These are phyloP conservation scores for Pezicula rhizophila DNA, from an alignment of 2,329 filamentous ascomycete genomes.

Conservation along the genomic window DNA sequence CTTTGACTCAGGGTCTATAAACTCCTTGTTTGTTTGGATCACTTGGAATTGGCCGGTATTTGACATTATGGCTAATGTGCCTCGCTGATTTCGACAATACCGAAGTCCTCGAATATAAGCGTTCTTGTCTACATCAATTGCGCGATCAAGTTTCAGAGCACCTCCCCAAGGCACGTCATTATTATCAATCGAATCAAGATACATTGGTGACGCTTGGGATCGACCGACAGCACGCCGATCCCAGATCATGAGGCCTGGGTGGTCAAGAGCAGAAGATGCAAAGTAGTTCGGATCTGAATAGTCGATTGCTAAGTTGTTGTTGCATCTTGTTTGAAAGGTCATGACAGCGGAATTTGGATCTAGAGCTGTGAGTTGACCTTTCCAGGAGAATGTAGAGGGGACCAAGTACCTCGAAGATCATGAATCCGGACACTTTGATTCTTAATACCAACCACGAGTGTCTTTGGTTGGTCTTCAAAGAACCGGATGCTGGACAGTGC, in stretches of 20 bases:
- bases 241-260: conserved; percentile 72
- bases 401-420: conserved; percentile 62
- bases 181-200: conserved; percentile 52
- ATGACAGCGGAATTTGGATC: conserved; percentile 46
- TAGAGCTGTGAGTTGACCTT: conserved; percentile 22
- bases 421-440: conserved; percentile 70
- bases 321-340: conserved; percentile 60
- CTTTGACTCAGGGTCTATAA: conserved; percentile 33
- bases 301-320: conserved; percentile 71
- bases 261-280: conserved; percentile 70
- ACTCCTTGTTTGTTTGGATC: conserved; percentile 51
- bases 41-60: conserved; percentile 58
- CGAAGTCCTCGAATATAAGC: conserved; percentile 57
- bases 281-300: conserved; percentile 79
- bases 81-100: conserved; percentile 56
- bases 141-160: conserved; percentile 50
- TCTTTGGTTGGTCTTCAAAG: conserved; percentile 70
- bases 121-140: conserved; percentile 47
- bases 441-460: conserved; percentile 69
- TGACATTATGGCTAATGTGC: conserved; percentile 55
- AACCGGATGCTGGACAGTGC: conserved; percentile 80
- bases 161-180: conserved; percentile 59
- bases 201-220: conserved; percentile 45
- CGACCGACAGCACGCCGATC: conserved; percentile 60
- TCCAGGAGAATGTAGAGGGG: background rate